Conservation (phyloP, 2,329 filamentous ascomycete genomes). For the Colletotrichum lindemuthianum region DNA sequence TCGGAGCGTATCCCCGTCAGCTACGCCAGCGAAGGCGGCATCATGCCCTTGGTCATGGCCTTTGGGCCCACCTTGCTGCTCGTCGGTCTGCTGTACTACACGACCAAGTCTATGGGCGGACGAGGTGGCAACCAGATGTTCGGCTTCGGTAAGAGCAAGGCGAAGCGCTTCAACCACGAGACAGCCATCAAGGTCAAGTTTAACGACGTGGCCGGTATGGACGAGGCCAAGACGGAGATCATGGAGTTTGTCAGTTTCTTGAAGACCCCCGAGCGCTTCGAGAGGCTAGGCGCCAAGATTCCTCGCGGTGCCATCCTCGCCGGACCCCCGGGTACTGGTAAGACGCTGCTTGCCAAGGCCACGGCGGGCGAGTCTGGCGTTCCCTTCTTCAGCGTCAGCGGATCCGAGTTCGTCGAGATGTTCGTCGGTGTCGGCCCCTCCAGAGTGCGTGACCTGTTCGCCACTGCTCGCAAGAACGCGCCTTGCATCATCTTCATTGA, state of each 20-base stretch:
- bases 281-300: constrained; percentile 96
- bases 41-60: constrained; percentile 75
- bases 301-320: constrained; percentile 96
- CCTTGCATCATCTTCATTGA: constrained; percentile 99
- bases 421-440: constrained; percentile 98
- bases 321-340: constrained; percentile 98
- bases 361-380: constrained; percentile 97
- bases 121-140: constrained; percentile 84
- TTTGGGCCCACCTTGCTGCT: constrained; percentile 91
- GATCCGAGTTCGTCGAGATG: constrained; percentile 99
- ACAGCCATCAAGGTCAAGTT: constrained; percentile 97
- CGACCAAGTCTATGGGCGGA: constrained; percentile 78
- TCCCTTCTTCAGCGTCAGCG: constrained; percentile 97
- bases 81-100: constrained; percentile 83
- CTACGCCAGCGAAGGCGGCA: constrained; percentile 81
- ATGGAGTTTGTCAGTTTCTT: constrained; percentile 99
- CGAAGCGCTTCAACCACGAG: constrained; percentile 98
- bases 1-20: constrained; percentile 93
- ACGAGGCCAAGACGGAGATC: constrained; percentile 97
- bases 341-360: constrained; percentile 95
- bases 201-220: constrained; percentile 94
- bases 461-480: constrained; percentile 92
- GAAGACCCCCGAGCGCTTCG: constrained; percentile 91
- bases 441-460: constrained; percentile 92
- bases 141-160: constrained; percentile 93